A percentile compares a stretch with the other conserved stretches of the same genome.
Evolutionary conservation across 2,329 filamentous ascomycete genomes (phyloP).

Genomic region (Trichoderma sp.): DNA sequence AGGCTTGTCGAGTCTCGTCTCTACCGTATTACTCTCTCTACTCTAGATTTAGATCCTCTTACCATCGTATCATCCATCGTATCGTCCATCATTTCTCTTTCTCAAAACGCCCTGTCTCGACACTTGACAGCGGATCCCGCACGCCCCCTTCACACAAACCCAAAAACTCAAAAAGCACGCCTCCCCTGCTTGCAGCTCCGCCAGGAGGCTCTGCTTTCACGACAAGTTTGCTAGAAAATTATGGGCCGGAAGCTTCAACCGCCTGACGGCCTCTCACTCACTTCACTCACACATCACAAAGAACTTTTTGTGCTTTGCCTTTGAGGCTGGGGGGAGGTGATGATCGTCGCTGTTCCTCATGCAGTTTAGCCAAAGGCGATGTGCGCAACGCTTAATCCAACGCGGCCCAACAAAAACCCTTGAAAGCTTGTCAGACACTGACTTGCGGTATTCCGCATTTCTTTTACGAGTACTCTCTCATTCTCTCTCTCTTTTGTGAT

Average conservation of each 20-base stretch:
- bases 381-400: background rate
- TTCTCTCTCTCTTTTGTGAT: background rate
- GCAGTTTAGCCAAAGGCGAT: background rate
- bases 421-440: background rate
- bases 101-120: background rate
- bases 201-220: background rate
- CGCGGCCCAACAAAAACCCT: background rate
- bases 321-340: background rate
- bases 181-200: background rate
- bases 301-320: background rate
- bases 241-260: background rate
- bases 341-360: background rate
- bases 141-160: background rate
- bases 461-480: background rate
- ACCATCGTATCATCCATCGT: background rate
- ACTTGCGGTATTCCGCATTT: background rate
- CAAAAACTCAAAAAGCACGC: background rate
- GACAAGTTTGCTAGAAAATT: too few relatives aligned
- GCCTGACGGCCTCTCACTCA: background rate
- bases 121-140: background rate
- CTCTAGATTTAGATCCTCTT: background rate
- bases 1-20: background rate
- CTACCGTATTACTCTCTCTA: background rate
- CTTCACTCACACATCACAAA: background rate
- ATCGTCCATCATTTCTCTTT: too few relatives aligned